These are phyloP conservation scores for Trichoderma polysporum DNA, from an alignment of 2,329 filamentous ascomycete species.

Conservation along the genomic window DNA sequence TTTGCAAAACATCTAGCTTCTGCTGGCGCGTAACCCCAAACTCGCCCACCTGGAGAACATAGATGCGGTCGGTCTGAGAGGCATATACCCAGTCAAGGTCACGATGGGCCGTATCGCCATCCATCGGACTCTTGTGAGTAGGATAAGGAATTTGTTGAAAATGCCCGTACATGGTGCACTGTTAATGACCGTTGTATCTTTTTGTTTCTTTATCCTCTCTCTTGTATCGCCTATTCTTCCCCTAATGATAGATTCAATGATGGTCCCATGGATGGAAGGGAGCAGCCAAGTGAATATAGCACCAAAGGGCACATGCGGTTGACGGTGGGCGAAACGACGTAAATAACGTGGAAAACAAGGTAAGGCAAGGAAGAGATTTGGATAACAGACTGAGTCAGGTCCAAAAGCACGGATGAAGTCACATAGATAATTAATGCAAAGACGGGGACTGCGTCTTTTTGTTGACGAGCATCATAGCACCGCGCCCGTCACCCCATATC, in stretches of 20 bases:
- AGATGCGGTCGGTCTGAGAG: slow-evolving; percentile 25
- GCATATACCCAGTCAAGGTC: slow-evolving; percentile 27
- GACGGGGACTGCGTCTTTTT: slow-evolving; percentile 17
- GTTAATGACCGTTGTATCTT: neutral
- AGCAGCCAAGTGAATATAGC: neutral
- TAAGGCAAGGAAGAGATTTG: neutral
- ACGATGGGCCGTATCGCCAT: slow-evolving; percentile 27
- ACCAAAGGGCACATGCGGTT: neutral
- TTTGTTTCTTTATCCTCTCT: neutral
- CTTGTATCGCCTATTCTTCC: neutral
- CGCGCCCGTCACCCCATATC: slow-evolving; percentile 17
- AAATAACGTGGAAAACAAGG: neutral
- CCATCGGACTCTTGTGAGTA: slow-evolving; percentile 27
- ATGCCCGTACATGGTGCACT: slow-evolving; percentile 16
- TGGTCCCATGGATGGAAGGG: neutral
- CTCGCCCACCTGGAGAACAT: slow-evolving; percentile 22
- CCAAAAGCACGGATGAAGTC: neutral
- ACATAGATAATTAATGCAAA: slow-evolving; percentile 13
- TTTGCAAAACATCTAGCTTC: slow-evolving; percentile 27
- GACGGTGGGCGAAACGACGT: neutral
- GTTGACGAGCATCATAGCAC: neutral
- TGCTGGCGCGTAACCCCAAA: slow-evolving; percentile 23
- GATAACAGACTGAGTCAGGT: neutral
- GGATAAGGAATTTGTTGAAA: slow-evolving; percentile 26
- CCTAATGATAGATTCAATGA: neutral